Evolutionary conservation across 148 eudicot genomes (phyloP).

Genomic region (Simmondsia chinensis): DNA sequence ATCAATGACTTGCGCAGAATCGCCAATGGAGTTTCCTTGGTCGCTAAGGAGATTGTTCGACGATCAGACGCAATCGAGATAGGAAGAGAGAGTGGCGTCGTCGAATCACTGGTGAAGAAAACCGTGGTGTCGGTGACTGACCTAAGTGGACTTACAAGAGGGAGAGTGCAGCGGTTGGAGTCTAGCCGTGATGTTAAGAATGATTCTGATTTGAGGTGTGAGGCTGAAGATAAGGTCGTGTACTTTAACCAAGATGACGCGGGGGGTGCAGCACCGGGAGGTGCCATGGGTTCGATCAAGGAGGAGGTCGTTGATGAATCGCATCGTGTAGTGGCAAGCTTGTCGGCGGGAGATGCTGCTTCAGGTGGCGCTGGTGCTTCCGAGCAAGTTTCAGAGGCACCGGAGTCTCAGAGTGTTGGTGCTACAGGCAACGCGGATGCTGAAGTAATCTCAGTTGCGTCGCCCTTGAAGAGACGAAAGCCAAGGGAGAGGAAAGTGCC

Average conservation of each 20-base stretch:
- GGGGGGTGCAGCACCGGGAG: background rate
- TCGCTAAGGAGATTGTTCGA: conserved; percentile 45
- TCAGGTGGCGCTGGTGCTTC: background rate
- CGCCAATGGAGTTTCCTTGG: conserved; percentile 48
- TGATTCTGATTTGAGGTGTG: background rate
- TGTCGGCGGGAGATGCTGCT: background rate
- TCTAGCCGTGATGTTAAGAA: conserved; percentile 1
- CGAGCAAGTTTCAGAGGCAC: background rate
- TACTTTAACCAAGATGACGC: conserved; percentile 14
- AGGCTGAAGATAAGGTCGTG: conserved; percentile 19
- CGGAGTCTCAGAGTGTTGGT: conserved; percentile 2
- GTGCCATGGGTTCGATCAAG: background rate
- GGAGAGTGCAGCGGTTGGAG: conserved; percentile 27
- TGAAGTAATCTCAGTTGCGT: background rate
- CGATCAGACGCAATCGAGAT: conserved; percentile 14
- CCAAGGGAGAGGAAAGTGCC: conserved; percentile 93
- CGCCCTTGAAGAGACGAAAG: conserved; percentile 34
- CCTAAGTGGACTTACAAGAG: conserved; percentile 70
- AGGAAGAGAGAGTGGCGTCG: conserved; percentile 7
- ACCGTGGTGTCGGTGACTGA: conserved; percentile 44
- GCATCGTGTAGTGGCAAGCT: background rate
- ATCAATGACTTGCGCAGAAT: conserved; percentile 49
- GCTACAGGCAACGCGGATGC: conserved; percentile 6
- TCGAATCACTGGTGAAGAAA: conserved; percentile 35
- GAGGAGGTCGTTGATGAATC: background rate